These are phyloP conservation scores for Geotrichum europaeum DNA, from an alignment of 1,139 yeast species.

Conservation along the genomic window DNA sequence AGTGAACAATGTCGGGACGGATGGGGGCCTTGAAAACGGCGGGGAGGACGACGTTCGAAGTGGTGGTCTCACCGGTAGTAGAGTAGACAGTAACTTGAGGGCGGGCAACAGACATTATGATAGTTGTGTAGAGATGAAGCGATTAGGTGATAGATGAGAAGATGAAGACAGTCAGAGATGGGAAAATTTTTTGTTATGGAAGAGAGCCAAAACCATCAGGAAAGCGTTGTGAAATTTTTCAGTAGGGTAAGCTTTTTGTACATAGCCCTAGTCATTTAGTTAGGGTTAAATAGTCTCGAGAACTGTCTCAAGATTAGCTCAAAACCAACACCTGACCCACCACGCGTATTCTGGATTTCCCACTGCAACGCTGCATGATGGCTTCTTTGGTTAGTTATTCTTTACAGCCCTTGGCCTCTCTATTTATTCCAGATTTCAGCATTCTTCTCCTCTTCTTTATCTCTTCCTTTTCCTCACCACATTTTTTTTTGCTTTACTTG, in stretches of 20 bases:
- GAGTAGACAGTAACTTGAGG: conserved; percentile 96
- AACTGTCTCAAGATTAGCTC: neutral
- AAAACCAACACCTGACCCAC: neutral
- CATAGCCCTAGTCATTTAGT: neutral
- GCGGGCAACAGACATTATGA: conserved; percentile 63
- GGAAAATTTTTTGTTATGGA: neutral
- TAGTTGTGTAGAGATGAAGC: neutral
- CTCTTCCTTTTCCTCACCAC: neutral
- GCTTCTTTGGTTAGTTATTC: neutral
- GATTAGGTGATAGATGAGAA: neutral
- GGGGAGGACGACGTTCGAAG: conserved; percentile 86
- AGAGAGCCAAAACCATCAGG: neutral
- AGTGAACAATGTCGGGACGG: conserved; percentile 98
- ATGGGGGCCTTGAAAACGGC: conserved; percentile 99
- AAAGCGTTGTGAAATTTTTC: neutral
- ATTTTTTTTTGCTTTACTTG: neutral
- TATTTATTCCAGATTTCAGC: neutral
- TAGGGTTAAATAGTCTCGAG: neutral
- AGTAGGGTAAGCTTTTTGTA: neutral
- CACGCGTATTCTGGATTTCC: neutral
- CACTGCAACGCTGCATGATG: neutral
- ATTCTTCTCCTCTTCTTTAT: neutral
- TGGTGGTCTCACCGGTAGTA: conserved; percentile 79
- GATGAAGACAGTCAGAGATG: neutral
- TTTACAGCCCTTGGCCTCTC: neutral